Evolutionary conservation across 2,329 filamentous ascomycete species (phyloP).

Genomic region (Trichoderma arundinaceum): DNA sequence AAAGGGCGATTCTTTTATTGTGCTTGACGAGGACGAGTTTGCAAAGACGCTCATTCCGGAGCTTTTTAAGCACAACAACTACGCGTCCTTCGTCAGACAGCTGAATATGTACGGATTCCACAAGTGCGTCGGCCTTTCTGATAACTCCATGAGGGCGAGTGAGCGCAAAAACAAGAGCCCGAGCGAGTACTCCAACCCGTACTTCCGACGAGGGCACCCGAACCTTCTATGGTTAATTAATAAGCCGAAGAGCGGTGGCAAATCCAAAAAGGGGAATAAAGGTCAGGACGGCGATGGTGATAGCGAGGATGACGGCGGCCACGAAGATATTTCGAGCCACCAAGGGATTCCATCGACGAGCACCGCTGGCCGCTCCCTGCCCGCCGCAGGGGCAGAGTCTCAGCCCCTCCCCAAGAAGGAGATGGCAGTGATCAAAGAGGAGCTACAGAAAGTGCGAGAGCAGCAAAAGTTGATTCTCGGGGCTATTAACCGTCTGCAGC

Average conservation of each 20-base stretch:
- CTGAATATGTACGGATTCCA: conserved; percentile 99
- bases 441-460: conserved; percentile 80
- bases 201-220: conserved; percentile 90
- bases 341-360: conserved; percentile 35
- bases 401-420: conserved; percentile 70
- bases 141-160: conserved; percentile 97
- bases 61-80: conserved; percentile 99
- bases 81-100: conserved; percentile 93
- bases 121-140: conserved; percentile 89
- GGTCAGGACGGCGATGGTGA: conserved; percentile 74
- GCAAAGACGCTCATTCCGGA: conserved; percentile 96
- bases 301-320: conserved; percentile 60
- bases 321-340: conserved; percentile 48
- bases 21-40: conserved; percentile 96
- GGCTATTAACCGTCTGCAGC: conserved; percentile 78
- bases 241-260: conserved; percentile 81
- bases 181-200: conserved; percentile 97
- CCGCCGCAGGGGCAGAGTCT: conserved; percentile 53
- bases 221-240: conserved; percentile 96
- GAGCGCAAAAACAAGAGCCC: conserved; percentile 97
- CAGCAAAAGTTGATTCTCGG: conserved; percentile 86
- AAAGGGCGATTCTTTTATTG: conserved; percentile 94
- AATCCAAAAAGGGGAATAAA: conserved; percentile 61
- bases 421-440: conserved; percentile 75
- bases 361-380: conserved; percentile 43